Conservation (phyloP, 257 asterid species). For the Solanum chmielewskii region DNA sequence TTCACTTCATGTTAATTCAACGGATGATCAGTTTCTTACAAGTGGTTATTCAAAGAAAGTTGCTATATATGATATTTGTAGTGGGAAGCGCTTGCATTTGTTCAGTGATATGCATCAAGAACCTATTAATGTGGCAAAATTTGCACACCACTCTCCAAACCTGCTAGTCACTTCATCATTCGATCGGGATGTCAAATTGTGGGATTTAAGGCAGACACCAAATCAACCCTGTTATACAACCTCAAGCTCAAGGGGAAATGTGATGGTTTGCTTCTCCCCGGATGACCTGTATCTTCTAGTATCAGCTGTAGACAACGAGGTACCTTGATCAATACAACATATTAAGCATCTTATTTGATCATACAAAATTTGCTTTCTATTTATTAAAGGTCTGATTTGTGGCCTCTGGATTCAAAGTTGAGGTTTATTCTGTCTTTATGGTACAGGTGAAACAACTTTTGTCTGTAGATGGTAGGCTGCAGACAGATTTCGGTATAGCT, state of each 20-base stretch:
- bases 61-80: constrained; percentile 55
- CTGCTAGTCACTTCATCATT: constrained; percentile 74
- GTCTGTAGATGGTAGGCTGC: constrained; percentile 62
- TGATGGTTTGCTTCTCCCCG: constrained; percentile 79
- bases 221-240: constrained; percentile 49
- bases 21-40: constrained; percentile 54
- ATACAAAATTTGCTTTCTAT: background rate
- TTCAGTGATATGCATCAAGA: constrained; percentile 59
- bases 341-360: background rate
- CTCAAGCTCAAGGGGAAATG: constrained; percentile 69
- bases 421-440: background rate
- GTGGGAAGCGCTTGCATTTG: constrained; percentile 39
- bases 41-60: constrained; percentile 77
- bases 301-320: constrained; percentile 90
- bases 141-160: constrained; percentile 57
- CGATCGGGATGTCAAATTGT: constrained; percentile 70
- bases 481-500: constrained; percentile 56
- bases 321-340: background rate
- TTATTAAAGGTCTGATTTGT: background rate
- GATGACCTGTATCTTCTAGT: constrained; percentile 78
- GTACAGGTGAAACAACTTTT: constrained; percentile 65
- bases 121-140: constrained; percentile 76
- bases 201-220: constrained; percentile 69
- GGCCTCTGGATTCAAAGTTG: background rate
- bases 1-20: constrained; percentile 72